Evolutionary conservation across 78 protist genomes (phyloP), one percentile per base, ranked within the genome.

Genomic region (Reticulomyxa filosa): DNA sequence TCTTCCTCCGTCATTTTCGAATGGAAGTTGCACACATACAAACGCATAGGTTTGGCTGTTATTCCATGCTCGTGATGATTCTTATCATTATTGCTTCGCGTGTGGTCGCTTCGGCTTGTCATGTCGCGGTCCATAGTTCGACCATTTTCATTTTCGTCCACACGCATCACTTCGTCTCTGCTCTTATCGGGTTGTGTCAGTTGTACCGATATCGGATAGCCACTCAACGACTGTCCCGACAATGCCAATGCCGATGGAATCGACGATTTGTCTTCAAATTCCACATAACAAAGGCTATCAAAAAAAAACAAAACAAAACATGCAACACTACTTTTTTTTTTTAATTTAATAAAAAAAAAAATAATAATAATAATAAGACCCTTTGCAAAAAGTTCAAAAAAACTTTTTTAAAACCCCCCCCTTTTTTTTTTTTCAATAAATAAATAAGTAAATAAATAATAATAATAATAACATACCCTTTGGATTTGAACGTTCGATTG

Each of bases 221-320:
- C 65, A 7, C 65, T 46, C 65, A 59, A 27, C 30, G 10, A 11
- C 34, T 59, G 65, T 46, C 65, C 65, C 10, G 65, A 38, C 37
- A 59, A 46, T 8, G 65, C 7, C 52, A 59, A 38, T 26, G 65
- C 65, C 30, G 34, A 38, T 8, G 17, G 34, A 13, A 59, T 46
- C 17, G 52, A 26, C 37, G 34, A 38, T 27, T 59, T 10, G 17
- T 59, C 38, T 26, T 26, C 10, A 10, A 59, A 59, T 33, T 59
- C 65, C 6, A 59, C 37, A 27, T 59, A 59, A 6, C 38, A 8
- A 25, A 59, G 10, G 10, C n/a, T n/a, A n/a, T n/a, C n/a, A n/a
- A n/a, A n/a, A n/a, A n/a, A n/a, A n/a, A n/a, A n/a, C n/a, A n/a
- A n/a, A n/a, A n/a, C n/a, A n/a, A n/a, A n/a, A n/a, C n/a, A n/a